phyloP scores from a whole-genome alignment of 1,284 basidiomycete species.

The Agaricales sp. region DNA sequence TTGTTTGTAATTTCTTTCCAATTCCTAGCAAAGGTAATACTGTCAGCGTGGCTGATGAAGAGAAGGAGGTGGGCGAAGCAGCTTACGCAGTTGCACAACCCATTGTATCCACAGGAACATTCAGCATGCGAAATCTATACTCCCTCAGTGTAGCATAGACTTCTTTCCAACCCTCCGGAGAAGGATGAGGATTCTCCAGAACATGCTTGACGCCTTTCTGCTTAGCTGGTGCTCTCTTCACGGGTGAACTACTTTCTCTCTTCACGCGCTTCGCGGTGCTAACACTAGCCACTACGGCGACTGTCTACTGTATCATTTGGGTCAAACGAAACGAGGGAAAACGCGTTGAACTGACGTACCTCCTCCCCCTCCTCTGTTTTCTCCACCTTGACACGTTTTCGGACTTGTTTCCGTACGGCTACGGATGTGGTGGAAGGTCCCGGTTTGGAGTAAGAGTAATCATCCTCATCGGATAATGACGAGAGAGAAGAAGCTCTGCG shows the following conservation, averaged over 20 bases:
- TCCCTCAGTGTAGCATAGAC: constrained; percentile 68
- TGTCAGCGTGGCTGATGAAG: neutral
- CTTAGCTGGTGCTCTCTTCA: constrained; percentile 10
- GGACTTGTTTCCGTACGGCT: neutral
- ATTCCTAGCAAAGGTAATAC: neutral
- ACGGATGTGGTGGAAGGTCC: neutral
- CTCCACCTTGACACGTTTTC: neutral
- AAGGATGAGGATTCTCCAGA: constrained; percentile 61
- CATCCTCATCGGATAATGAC: neutral
- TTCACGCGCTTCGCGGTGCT: too few relatives aligned
- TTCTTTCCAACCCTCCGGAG: constrained; percentile 66
- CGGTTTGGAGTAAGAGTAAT: neutral
- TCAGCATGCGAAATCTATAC: constrained; percentile 56
- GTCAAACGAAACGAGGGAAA: neutral
- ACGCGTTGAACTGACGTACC: neutral
- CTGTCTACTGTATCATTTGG: too few relatives aligned
- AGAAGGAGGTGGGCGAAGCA: neutral
- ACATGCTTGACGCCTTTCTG: constrained; percentile 39
- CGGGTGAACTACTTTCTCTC: constrained; percentile 5
- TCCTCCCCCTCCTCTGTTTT: neutral
- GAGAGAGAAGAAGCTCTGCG: neutral
- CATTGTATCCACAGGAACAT: constrained; percentile 90
- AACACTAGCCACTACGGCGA: too few relatives aligned
- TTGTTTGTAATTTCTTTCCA: neutral
- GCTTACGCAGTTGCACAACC: constrained; percentile 44